Evolutionary conservation across 768 basidiomycete species (phyloP).

Genomic region (Trametes coccinea): DNA sequence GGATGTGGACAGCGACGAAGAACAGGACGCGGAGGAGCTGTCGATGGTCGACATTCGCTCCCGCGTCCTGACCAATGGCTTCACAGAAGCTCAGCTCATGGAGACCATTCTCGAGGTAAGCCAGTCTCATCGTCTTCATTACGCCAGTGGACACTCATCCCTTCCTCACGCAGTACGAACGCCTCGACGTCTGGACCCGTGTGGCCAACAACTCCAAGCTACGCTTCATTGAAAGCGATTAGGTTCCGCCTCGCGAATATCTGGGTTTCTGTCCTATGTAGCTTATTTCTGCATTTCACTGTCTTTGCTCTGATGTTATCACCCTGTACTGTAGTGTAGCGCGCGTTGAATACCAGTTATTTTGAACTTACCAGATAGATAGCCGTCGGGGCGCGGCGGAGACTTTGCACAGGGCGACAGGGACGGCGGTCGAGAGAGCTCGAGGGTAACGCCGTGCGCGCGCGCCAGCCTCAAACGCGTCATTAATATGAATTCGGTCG

Average conservation of each 20-base stretch:
- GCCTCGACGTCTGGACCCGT: conserved; percentile 75
- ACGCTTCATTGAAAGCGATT: conserved; percentile 51
- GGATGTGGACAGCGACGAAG: conserved; percentile 54
- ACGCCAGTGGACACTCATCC: conserved; percentile 16
- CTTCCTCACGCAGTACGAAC: conserved; percentile 69
- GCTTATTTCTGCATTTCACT: conserved; percentile 10
- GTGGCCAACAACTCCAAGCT: conserved; percentile 85
- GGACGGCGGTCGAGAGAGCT: too few relatives aligned
- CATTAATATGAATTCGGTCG: too few relatives aligned
- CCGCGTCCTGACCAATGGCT: conserved; percentile 82
- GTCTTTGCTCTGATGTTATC: conserved; percentile 20
- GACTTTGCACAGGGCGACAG: too few relatives aligned
- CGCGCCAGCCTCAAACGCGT: too few relatives aligned
- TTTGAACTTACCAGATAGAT: too few relatives aligned
- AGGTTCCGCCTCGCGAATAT: background rate
- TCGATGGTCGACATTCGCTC: conserved; percentile 87
- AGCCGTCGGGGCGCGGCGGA: too few relatives aligned
- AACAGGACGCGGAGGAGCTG: conserved; percentile 60
- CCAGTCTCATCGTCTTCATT: conserved; percentile 8
- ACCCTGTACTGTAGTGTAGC: conserved; percentile 28
- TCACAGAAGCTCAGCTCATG: conserved; percentile 88
- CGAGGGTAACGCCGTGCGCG: too few relatives aligned
- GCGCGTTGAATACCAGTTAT: background rate
- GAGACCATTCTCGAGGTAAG: conserved; percentile 80
- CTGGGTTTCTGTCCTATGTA: conserved; percentile 10